Evolutionary conservation across 192 early-diverging fungal genomes (phyloP), one percentile per base, ranked within the genome.

Genomic region (Lobosporangium transversale): DNA sequence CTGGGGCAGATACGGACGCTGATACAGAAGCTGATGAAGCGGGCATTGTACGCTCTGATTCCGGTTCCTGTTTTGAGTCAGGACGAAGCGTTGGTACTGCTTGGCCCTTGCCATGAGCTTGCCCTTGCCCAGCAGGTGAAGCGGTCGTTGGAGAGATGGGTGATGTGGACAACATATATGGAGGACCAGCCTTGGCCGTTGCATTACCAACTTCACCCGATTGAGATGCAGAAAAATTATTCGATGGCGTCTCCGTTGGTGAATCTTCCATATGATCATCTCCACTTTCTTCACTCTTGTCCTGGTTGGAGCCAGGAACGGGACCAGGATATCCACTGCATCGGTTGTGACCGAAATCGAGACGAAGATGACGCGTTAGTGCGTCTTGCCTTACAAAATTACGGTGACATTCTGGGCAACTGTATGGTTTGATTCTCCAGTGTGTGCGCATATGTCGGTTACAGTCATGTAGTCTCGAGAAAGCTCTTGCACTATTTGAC

Each of bases 361-460:
- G 8, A 8, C 76, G 61, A 27, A 79, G 45, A 47, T 79, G 76
- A 26, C 76, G 61, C 0, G 66, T 79, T 52, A 79, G 21, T 15
- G 76, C 76, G 30, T 79, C 76, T 49, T 70, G 68, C 15, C 76
- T 45, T 3, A 70, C 76, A 83, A 94, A 94, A 32, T 82, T 86
- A 62, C 91, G 91, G 20, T 89, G 90, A 67, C 92, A 94, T 18
- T 83, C 83, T 8, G 82, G 78, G 53, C 92, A 94, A 53, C 83
- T 87, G 71, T 89, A 89, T n/a, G 92, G 92, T 71, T 94, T 94
- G 47, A 86, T 79, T 12, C 91, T 88, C 59, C 86, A 87, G 61
- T 94, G 92, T 4, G 91, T 90, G 56, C 90, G 87, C 75, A 88
- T 85, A 60, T 94, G 92, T 4, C 92, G 80, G 58, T 92, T 91